Conservation (phyloP, 352 stramenopile species). For the Globisporangium cederbergense region DNA sequence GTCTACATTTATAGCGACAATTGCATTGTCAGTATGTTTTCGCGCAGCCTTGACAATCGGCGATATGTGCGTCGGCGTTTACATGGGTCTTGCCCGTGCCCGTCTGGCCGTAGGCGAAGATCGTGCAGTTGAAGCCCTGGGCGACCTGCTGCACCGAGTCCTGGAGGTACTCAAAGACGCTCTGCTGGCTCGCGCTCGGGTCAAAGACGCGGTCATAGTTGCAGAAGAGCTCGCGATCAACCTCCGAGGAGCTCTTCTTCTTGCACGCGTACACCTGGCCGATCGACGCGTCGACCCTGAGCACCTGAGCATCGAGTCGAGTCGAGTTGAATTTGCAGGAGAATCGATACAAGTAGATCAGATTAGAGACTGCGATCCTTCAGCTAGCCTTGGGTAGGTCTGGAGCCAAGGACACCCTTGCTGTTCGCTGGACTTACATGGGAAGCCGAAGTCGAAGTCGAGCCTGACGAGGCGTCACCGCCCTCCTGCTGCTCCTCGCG, state of each 20-base stretch:
- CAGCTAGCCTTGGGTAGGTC: neutral
- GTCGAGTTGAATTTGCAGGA: no score
- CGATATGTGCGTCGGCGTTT: no score
- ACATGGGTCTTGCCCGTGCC: slow-evolving; percentile 82
- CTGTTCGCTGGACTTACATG: neutral
- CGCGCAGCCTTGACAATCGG: no score
- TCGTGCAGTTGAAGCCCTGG: slow-evolving; percentile 88
- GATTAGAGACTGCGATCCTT: neutral
- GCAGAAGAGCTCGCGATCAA: slow-evolving; percentile 48
- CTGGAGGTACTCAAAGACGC: slow-evolving; percentile 73
- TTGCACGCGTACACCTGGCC: slow-evolving; percentile 48
- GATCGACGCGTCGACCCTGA: slow-evolving; percentile 33
- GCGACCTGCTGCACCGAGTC: slow-evolving; percentile 75
- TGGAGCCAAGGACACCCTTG: neutral
- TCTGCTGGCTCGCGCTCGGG: slow-evolving; percentile 46
- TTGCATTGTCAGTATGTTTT: no score
- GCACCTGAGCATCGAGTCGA: neutral
- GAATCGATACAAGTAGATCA: neutral
- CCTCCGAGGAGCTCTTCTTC: slow-evolving; percentile 36
- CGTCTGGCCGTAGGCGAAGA: slow-evolving; percentile 91
- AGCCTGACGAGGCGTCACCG: neutral
- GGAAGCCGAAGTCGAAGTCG: neutral
- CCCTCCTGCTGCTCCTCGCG: slow-evolving; percentile 40
- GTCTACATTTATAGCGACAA: no score
- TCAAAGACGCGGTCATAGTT: slow-evolving; percentile 78